These are phyloP conservation scores for Blepharisma undulans DNA, from an alignment of 169 alveolate species.

Conservation along the genomic window DNA sequence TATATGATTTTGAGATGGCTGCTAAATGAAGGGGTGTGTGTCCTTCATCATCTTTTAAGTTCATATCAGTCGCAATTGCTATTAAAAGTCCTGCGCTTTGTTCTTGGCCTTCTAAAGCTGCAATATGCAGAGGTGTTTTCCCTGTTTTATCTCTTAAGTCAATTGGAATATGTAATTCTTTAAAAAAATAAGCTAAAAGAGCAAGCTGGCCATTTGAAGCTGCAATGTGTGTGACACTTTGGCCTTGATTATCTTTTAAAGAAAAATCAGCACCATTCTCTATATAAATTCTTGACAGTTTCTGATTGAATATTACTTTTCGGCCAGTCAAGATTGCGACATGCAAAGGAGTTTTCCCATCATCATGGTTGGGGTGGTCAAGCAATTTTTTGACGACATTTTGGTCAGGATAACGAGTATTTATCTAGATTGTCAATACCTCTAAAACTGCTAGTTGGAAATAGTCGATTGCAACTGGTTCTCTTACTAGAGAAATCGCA, in stretches of 20 bases:
- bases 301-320: not conserved
- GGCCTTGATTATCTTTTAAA: constrained; percentile 7
- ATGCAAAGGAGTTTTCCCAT: constrained; percentile 36
- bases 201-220: constrained; percentile 12
- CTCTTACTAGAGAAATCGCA: not conserved
- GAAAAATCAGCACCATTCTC: constrained; percentile 19
- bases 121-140: constrained; percentile 32
- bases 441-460: not conserved
- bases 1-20: constrained; percentile 36
- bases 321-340: not conserved
- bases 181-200: not conserved
- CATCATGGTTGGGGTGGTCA: not conserved
- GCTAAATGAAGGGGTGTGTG: constrained; percentile 72
- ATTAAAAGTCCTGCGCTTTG: constrained; percentile 52
- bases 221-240: constrained; percentile 24
- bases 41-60: constrained; percentile 60
- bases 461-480: not conserved
- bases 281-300: not conserved
- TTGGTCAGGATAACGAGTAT: not conserved
- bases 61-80: constrained; percentile 58
- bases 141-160: constrained; percentile 11
- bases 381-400: not conserved
- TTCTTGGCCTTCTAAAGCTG: constrained; percentile 45
- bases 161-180: not conserved
- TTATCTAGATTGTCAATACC: not conserved